Evolutionary conservation across 78 protist species (phyloP).

Genomic region (Anaeramoeba ignava): DNA sequence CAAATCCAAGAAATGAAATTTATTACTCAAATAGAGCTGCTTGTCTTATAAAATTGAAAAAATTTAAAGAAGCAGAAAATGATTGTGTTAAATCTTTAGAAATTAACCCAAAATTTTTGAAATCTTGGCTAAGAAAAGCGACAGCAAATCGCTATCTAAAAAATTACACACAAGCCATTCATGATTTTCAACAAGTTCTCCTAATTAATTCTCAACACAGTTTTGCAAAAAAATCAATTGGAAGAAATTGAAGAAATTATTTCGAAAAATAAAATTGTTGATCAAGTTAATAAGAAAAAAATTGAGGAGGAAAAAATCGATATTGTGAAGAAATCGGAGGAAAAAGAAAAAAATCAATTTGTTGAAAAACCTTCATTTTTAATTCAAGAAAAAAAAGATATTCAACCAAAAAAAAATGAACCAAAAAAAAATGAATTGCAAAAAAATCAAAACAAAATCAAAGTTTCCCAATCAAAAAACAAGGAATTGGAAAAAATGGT

Average conservation of each 20-base stretch:
- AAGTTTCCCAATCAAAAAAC: background rate
- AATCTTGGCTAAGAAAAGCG: background rate
- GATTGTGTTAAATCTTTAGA: background rate
- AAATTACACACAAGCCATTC: background rate
- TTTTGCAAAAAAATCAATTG: background rate
- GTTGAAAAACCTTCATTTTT: too few relatives aligned
- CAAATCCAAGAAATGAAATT: background rate
- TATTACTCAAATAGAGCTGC: background rate
- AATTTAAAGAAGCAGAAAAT: background rate
- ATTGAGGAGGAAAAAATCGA: too few relatives aligned
- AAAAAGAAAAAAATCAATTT: too few relatives aligned
- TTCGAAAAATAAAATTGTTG: background rate
- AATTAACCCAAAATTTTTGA: background rate
- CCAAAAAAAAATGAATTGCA: background rate
- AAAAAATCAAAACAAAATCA: background rate
- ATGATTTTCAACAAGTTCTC: background rate
- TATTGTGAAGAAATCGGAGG: too few relatives aligned
- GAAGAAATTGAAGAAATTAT: background rate
- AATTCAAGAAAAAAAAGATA: background rate
- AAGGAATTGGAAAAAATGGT: background rate
- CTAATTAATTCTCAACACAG: too few relatives aligned
- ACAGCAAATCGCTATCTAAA: background rate
- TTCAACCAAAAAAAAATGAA: background rate
- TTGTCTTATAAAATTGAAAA: background rate
- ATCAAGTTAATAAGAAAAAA: background rate